Conservation (phyloP, 1,139 yeast genomes). For the Pichia inconspicua region DNA sequence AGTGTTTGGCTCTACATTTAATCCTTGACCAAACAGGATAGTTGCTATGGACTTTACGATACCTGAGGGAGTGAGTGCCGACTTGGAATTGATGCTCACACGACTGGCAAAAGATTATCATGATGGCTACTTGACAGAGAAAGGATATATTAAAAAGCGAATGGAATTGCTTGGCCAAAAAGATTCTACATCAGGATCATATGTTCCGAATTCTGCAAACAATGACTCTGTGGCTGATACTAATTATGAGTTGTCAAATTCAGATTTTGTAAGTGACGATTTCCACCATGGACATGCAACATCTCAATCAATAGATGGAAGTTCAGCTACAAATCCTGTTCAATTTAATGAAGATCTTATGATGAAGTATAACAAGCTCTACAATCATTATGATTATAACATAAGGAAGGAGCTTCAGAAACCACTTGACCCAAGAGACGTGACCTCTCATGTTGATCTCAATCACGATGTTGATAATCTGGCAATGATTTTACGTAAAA, state of each 20-base stretch:
- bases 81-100: slow-evolving; percentile 31
- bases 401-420: slow-evolving; percentile 32
- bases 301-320: slow-evolving; percentile 8
- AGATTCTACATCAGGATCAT: neutral
- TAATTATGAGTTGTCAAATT: neutral
- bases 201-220: neutral
- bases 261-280: slow-evolving; percentile 11
- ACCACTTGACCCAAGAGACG: slow-evolving; percentile 57
- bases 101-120: slow-evolving; percentile 43
- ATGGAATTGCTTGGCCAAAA: slow-evolving; percentile 26
- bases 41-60: slow-evolving; percentile 33
- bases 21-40: neutral
- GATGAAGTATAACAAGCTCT: slow-evolving; percentile 7
- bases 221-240: neutral
- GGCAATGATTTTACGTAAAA: slow-evolving; percentile 61
- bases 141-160: slow-evolving; percentile 56
- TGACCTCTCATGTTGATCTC: slow-evolving; percentile 26
- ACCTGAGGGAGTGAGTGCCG: slow-evolving; percentile 33
- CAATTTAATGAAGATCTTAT: slow-evolving; percentile 8
- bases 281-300: slow-evolving; percentile 6
- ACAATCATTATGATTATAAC: slow-evolving; percentile 6
- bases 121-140: slow-evolving; percentile 62
- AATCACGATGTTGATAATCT: slow-evolving; percentile 45
- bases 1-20: neutral
- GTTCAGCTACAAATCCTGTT: slow-evolving; percentile 7